phyloP scores from a whole-genome alignment of 1,139 yeast species.

The Saccharomyces hybrid region DNA sequence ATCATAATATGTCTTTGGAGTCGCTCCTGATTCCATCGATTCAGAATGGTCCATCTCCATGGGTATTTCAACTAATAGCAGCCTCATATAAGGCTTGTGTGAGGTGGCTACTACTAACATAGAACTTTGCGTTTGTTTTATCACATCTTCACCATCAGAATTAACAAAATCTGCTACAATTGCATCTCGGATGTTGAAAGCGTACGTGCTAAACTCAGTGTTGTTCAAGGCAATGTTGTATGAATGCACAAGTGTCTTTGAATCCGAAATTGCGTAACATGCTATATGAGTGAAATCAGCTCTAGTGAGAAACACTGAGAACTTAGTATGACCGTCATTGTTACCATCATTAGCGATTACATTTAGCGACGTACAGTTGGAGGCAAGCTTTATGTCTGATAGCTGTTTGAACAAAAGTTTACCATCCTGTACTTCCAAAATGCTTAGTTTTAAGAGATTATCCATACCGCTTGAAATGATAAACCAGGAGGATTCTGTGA shows the following conservation, averaged over 20 bases:
- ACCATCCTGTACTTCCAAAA: constrained; percentile 24
- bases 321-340: constrained; percentile 12
- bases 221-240: constrained; percentile 59
- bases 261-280: constrained; percentile 34
- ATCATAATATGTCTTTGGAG: constrained; percentile 29
- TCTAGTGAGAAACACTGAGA: constrained; percentile 48
- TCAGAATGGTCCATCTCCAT: neutral
- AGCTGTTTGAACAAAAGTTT: constrained; percentile 19
- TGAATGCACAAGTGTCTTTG: constrained; percentile 29
- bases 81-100: constrained; percentile 67
- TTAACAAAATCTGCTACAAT: constrained; percentile 22
- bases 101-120: constrained; percentile 57
- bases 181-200: constrained; percentile 54
- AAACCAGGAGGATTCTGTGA: constrained; percentile 27
- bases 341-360: constrained; percentile 21
- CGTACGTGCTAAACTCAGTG: constrained; percentile 63
- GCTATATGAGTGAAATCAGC: constrained; percentile 50
- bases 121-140: constrained; percentile 23
- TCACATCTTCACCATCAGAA: constrained; percentile 13
- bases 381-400: constrained; percentile 36
- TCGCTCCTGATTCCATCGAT: neutral
- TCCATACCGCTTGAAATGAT: constrained; percentile 63
- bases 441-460: constrained; percentile 38
- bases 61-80: constrained; percentile 46
- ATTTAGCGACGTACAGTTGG: constrained; percentile 47